Percentiles rank a stretch among this genome's conserved stretches.
Evolutionary conservation across 2,329 filamentous ascomycete genomes (phyloP).

Genomic region (Fusarium albosuccineum): DNA sequence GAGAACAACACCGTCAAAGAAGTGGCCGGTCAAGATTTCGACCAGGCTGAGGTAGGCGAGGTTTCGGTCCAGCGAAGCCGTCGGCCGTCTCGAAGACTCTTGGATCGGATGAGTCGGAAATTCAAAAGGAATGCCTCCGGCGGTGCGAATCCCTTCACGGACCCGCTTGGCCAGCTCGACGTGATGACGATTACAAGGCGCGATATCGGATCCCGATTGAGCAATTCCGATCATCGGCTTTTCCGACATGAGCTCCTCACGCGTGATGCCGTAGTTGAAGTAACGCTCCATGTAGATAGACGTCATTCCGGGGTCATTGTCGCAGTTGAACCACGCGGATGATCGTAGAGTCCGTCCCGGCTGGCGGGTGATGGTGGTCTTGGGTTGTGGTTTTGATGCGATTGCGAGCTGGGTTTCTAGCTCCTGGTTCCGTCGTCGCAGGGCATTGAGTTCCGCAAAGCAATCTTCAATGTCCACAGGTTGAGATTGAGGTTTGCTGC

Average conservation of each 20-base stretch:
- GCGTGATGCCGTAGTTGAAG: conserved; percentile 63
- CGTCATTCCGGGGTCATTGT: conserved; percentile 39
- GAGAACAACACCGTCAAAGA: conserved; percentile 63
- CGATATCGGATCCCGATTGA: conserved; percentile 63
- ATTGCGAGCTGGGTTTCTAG: background rate
- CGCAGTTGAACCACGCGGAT: conserved; percentile 29
- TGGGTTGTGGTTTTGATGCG: background rate
- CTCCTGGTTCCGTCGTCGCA: conserved; percentile 2
- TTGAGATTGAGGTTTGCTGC: background rate
- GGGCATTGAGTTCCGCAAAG: background rate
- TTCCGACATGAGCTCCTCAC: conserved; percentile 61
- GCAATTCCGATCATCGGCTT: conserved; percentile 66
- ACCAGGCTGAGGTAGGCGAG: conserved; percentile 62
- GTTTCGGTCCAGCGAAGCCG: conserved; percentile 63
- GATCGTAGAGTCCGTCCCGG: conserved; percentile 16
- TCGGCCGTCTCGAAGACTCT: conserved; percentile 61
- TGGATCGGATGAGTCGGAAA: conserved; percentile 67
- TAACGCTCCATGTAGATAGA: conserved; percentile 64
- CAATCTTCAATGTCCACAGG: conserved; percentile 48
- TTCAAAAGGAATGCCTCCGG: conserved; percentile 64
- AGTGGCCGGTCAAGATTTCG: conserved; percentile 62
- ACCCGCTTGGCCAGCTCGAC: conserved; percentile 63
- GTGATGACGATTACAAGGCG: conserved; percentile 65
- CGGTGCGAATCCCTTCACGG: conserved; percentile 62
- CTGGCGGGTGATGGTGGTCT: background rate